Evolutionary conservation across 2,329 filamentous ascomycete genomes (phyloP).

Genomic region (Drechslerella coelobrocha): DNA sequence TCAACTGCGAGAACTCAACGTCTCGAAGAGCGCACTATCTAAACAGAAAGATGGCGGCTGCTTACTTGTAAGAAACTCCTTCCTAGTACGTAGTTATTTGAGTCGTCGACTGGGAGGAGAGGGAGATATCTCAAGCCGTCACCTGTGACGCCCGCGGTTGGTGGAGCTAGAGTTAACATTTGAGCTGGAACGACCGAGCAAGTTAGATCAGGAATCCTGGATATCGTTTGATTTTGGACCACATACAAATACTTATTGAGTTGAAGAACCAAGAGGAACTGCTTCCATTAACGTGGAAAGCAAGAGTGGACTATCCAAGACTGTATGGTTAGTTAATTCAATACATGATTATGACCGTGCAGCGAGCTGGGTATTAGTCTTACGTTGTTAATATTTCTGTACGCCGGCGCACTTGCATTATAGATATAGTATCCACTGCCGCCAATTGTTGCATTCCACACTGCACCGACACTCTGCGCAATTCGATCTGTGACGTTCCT

Average conservation of each 20-base stretch:
- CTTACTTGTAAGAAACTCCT: conserved; percentile 39
- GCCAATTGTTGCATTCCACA: conserved; percentile 40
- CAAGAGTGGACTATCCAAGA: conserved; percentile 23
- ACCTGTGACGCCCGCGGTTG: conserved; percentile 25
- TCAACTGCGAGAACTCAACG: not conserved
- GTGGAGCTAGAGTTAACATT: conserved; percentile 18
- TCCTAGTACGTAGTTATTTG: conserved; percentile 32
- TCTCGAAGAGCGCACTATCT: too few species aligned
- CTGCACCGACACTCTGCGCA: conserved; percentile 41
- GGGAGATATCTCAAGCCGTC: conserved; percentile 29
- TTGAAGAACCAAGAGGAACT: conserved; percentile 41
- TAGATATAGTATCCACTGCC: conserved; percentile 37
- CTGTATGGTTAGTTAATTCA: not conserved
- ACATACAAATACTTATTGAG: conserved; percentile 39
- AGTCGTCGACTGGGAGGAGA: conserved; percentile 31
- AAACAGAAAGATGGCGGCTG: too few species aligned
- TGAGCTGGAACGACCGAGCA: conserved; percentile 19
- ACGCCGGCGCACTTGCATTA: conserved; percentile 27
- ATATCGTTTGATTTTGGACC: too few species aligned
- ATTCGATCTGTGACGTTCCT: conserved; percentile 27
- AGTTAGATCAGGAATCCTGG: not conserved
- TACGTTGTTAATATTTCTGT: conserved; percentile 30
- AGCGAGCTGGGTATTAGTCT: conserved; percentile 3
- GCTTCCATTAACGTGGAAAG: conserved; percentile 35
- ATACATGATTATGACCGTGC: too few species aligned